These are phyloP conservation scores for Lignosus rhinocerotis DNA, from an alignment of 1,284 basidiomycete genomes.

Conservation along the genomic window DNA sequence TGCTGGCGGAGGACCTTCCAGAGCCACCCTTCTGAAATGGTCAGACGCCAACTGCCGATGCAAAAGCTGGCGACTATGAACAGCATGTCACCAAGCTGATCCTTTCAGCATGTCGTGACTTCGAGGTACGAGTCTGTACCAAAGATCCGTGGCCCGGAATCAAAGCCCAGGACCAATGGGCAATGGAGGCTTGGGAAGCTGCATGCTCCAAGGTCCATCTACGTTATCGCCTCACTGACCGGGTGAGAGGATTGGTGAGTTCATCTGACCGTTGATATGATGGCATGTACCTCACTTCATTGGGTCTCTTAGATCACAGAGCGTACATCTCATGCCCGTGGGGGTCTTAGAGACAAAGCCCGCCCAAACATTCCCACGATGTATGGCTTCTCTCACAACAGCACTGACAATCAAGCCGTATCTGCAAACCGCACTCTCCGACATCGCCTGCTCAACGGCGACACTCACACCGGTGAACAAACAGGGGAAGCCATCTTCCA, in stretches of 20 bases:
- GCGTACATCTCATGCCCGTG: not conserved
- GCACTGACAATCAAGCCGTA: too few relatives aligned
- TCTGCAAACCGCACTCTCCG: too few relatives aligned
- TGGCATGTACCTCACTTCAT: too few relatives aligned
- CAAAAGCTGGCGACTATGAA: constrained; percentile 7
- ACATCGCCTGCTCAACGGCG: too few relatives aligned
- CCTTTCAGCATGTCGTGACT: not conserved
- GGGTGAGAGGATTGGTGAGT: not conserved
- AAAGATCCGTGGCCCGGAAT: not conserved
- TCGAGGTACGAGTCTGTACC: constrained; percentile 1
- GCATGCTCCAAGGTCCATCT: not conserved
- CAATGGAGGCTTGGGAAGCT: not conserved
- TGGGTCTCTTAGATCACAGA: not conserved
- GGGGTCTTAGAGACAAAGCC: not conserved
- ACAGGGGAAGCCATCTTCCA: not conserved
- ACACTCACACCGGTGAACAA: too few relatives aligned
- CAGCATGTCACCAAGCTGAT: not conserved
- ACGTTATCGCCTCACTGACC: not conserved
- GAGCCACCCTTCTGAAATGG: constrained; percentile 7
- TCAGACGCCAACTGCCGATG: not conserved
- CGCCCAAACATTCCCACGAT: not conserved
- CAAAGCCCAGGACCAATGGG: not conserved
- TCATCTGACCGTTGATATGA: too few relatives aligned
- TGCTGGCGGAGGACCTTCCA: too few relatives aligned
- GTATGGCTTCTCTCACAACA: too few relatives aligned